A percentile compares a stretch with the other conserved stretches of the same genome.
Conservation (phyloP, 345 rosid species). For the Salix exigua region DNA sequence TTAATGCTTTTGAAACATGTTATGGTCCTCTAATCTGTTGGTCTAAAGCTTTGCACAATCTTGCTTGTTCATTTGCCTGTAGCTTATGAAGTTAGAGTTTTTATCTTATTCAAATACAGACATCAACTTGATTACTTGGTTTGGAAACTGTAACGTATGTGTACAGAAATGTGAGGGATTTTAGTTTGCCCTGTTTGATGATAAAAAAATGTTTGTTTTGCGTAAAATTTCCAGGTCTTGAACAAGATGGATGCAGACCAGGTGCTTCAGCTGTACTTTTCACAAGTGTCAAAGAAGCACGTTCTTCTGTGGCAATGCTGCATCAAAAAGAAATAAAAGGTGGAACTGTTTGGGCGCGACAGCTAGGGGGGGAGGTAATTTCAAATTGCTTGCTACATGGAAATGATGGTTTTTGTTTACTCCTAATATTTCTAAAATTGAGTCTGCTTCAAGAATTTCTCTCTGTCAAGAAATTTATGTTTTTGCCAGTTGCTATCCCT, state of each 20-base stretch:
- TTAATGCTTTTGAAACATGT: background rate
- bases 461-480: background rate
- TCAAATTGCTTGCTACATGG: background rate
- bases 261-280: conserved; percentile 86
- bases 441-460: background rate
- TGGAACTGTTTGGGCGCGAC: conserved; percentile 81
- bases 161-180: background rate
- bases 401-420: background rate
- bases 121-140: background rate
- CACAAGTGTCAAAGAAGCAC: conserved; percentile 74
- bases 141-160: background rate
- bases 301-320: conserved; percentile 49
- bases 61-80: background rate
- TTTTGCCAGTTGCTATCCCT: background rate
- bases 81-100: background rate
- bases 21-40: background rate
- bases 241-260: conserved; percentile 83
- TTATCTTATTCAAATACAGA: background rate
- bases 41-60: background rate
- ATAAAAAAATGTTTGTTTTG: background rate
- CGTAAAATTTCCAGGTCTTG: conserved; percentile 53
- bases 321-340: conserved; percentile 73
- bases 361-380: conserved; percentile 93
- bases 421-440: background rate
- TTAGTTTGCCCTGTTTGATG: conserved; percentile 10